Evolutionary conservation across 2,329 filamentous ascomycete species (phyloP).

Genomic region (Intubia oerlemansii): DNA sequence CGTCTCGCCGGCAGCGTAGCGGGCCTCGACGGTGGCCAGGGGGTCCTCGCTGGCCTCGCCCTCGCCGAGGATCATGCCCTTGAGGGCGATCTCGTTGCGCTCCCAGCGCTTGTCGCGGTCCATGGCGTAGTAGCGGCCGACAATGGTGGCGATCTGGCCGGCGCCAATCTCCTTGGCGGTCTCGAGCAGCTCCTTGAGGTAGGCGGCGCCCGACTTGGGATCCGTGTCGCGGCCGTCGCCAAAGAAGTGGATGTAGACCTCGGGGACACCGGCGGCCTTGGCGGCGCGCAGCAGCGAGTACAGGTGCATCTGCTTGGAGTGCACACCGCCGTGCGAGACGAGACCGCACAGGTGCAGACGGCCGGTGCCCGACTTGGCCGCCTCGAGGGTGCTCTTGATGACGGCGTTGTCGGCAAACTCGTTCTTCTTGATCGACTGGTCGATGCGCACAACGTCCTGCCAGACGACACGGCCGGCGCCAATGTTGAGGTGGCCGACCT

Average conservation of each 20-base stretch:
- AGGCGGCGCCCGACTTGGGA: conserved; percentile 75
- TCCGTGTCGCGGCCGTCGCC: conserved; percentile 95
- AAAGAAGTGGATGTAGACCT: conserved; percentile 98
- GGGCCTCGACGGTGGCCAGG: conserved; percentile 65
- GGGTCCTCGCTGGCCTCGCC: conserved; percentile 73
- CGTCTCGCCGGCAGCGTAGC: conserved; percentile 72
- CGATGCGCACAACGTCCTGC: conserved; percentile 96
- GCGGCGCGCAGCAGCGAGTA: conserved; percentile 74
- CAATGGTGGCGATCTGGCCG: conserved; percentile 78
- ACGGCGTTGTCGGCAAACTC: conserved; percentile 57
- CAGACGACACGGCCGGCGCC: conserved; percentile 93
- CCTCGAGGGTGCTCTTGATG: conserved; percentile 55
- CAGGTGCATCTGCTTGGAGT: conserved; percentile 88
- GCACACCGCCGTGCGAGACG: conserved; percentile 90
- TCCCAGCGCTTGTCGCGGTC: conserved; percentile 99
- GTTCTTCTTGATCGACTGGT: conserved; percentile 72
- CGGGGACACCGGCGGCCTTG: conserved; percentile 66
- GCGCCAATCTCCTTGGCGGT: conserved; percentile 65
- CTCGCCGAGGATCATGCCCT: conserved; percentile 68
- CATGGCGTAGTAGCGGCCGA: conserved; percentile 97
- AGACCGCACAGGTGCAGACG: conserved; percentile 82
- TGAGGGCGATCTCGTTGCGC: conserved; percentile 71
- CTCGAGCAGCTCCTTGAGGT: conserved; percentile 70
- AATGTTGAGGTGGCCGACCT: conserved; percentile 97
- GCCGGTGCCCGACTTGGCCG: conserved; percentile 72